Evolutionary conservation across 768 basidiomycete species (phyloP).

Genomic region (Hydnum rufescens): DNA sequence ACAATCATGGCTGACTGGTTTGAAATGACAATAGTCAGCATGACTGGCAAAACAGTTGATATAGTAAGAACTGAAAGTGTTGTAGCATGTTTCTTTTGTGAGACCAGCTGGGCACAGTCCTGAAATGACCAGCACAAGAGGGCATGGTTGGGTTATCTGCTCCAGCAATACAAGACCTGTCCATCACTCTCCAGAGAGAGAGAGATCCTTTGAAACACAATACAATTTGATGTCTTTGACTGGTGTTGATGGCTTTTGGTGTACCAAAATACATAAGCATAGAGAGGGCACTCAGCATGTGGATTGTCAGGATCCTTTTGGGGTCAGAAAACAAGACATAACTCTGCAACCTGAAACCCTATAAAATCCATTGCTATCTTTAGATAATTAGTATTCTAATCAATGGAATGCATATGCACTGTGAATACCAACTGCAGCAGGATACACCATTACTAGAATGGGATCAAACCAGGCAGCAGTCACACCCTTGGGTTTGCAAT

Average conservation of each 20-base stretch:
- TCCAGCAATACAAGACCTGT: not conserved
- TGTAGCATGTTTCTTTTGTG: not conserved
- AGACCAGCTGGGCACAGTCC: not conserved
- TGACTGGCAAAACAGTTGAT: not conserved
- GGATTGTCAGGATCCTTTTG: not conserved
- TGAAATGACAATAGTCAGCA: too few species aligned
- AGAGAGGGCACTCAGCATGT: not conserved
- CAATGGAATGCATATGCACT: not conserved
- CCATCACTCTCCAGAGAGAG: not conserved
- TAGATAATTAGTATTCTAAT: too few species aligned
- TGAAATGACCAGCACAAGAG: not conserved
- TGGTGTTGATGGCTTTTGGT: not conserved
- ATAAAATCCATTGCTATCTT: not conserved
- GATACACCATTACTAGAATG: not conserved
- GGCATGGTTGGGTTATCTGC: not conserved
- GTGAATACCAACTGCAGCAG: not conserved
- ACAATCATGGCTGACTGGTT: too few species aligned
- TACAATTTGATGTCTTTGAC: not conserved
- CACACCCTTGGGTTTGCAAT: not conserved
- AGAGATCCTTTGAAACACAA: not conserved
- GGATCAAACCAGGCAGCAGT: not conserved
- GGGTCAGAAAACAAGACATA: not conserved
- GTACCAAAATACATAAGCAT: not conserved
- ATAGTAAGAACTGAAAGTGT: not conserved
- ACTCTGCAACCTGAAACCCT: not conserved